Evolutionary conservation across 2,329 filamentous ascomycete species (phyloP).

Genomic region (Pseudogymnoascus sp.): DNA sequence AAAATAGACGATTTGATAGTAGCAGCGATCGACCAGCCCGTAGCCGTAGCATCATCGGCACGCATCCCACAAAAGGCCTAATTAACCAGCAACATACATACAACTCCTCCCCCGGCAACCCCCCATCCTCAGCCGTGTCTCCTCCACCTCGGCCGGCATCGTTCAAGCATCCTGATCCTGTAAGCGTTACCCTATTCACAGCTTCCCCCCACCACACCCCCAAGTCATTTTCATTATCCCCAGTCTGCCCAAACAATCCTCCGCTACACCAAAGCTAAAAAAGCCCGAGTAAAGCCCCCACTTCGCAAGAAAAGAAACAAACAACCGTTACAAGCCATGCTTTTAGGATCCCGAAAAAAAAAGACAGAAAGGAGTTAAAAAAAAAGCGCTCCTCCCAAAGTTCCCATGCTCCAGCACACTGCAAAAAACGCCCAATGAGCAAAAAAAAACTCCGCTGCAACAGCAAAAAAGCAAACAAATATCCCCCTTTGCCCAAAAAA

Average conservation of each 20-base stretch:
- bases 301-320: background rate
- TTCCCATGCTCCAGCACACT: background rate
- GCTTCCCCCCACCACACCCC: background rate
- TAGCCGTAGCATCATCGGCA: background rate
- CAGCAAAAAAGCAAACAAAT: background rate
- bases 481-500: background rate
- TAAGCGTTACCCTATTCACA: slow-evolving; percentile 5
- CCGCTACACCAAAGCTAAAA: background rate
- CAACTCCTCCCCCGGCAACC: background rate
- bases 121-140: background rate
- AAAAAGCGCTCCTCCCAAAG: slow-evolving; percentile 5
- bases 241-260: background rate
- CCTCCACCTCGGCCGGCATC: too few relatives aligned
- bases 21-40: background rate
- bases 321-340: slow-evolving; percentile 8
- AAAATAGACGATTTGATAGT: background rate
- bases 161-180: background rate
- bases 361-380: background rate
- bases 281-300: background rate
- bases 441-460: background rate
- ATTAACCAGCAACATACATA: slow-evolving; percentile 9
- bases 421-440: background rate
- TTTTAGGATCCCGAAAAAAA: slow-evolving; percentile 6
- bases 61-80: background rate
- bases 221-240: slow-evolving; percentile 2